phyloP scores from a whole-genome alignment of 768 basidiomycete genomes.

The Mrakia gelida region DNA sequence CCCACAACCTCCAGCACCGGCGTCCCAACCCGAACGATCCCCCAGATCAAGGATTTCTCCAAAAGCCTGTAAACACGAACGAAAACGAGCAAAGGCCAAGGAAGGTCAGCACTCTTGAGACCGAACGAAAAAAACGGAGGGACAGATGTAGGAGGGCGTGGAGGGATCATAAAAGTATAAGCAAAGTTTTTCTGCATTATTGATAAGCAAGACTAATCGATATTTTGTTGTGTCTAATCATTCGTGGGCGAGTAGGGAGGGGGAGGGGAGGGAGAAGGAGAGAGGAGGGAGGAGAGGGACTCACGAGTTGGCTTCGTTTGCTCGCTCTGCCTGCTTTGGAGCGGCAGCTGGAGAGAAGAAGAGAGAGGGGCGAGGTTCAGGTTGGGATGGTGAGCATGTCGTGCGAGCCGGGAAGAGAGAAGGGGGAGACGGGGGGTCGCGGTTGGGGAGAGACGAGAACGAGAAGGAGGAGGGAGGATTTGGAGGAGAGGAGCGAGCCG shows the following conservation, averaged over 20 bases:
- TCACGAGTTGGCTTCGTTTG: background rate
- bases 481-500: no score
- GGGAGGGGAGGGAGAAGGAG: background rate
- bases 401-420: background rate
- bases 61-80: background rate
- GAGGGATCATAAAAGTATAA: background rate
- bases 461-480: no score
- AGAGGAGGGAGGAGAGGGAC: background rate
- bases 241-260: background rate
- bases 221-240: slow-evolving; percentile 7
- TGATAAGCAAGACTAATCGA: slow-evolving; percentile 3
- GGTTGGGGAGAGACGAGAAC: background rate
- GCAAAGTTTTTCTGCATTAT: background rate
- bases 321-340: no score
- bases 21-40: no score
- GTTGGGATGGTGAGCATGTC: background rate
- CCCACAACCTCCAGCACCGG: no score
- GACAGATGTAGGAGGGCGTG: background rate
- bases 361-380: background rate
- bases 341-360: background rate
- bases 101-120: background rate
- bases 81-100: background rate
- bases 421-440: background rate
- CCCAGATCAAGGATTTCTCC: no score
- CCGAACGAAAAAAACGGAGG: background rate